These are phyloP conservation scores for Lactarius vividus DNA, from an alignment of 768 basidiomycete genomes.

Conservation along the genomic window DNA sequence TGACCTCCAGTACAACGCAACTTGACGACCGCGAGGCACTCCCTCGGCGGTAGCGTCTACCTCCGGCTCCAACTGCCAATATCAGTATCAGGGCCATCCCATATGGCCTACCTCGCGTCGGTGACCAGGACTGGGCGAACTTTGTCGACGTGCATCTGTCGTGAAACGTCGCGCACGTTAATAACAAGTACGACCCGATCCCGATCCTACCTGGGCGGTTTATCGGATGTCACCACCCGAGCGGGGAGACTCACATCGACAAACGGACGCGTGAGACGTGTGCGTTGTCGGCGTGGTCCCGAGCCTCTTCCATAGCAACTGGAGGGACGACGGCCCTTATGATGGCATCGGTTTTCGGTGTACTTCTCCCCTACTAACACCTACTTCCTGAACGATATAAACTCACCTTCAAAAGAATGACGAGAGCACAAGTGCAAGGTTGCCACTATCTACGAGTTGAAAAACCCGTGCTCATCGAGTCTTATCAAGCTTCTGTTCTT, in stretches of 20 bases:
- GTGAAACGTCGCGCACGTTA: constrained; percentile 33
- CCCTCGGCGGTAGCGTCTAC: constrained; percentile 34
- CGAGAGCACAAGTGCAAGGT: no score
- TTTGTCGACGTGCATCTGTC: constrained; percentile 25
- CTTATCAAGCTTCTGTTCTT: no score
- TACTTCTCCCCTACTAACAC: no score
- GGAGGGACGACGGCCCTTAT: background rate
- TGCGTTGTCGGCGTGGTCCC: constrained; percentile 10
- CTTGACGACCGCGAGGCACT: constrained; percentile 40
- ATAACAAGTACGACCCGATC: constrained; percentile 43
- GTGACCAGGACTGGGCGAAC: constrained; percentile 38
- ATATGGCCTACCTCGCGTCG: constrained; percentile 49
- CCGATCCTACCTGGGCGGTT: constrained; percentile 55
- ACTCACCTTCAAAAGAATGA: no score
- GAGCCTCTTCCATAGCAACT: background rate
- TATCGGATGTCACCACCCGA: constrained; percentile 50
- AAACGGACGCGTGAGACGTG: constrained; percentile 37
- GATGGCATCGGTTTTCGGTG: background rate
- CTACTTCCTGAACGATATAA: background rate
- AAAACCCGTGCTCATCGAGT: no score
- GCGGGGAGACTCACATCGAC: constrained; percentile 55
- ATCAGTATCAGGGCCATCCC: constrained; percentile 42
- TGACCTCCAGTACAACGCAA: constrained; percentile 38
- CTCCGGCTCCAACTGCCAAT: constrained; percentile 30
- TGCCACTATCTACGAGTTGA: no score